These are phyloP conservation scores for Fusarium cyanostomum DNA, from an alignment of 2,329 filamentous ascomycete species.

Conservation along the genomic window DNA sequence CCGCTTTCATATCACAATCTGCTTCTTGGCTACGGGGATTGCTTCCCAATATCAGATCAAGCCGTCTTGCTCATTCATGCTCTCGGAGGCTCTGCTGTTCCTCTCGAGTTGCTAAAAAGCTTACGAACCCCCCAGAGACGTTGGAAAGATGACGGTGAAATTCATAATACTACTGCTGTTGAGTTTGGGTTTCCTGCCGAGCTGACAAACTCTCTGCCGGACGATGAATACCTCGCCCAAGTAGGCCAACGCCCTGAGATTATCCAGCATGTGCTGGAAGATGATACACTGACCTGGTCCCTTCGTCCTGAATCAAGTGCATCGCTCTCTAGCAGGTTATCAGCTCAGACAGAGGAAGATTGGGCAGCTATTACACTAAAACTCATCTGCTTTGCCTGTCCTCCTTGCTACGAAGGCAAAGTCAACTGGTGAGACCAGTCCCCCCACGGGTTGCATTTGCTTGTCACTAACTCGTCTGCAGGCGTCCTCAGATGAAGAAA, in stretches of 20 bases:
- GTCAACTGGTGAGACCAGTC: slow-evolving; percentile 38
- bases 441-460: accelerated
- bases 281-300: slow-evolving; percentile 32
- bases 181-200: slow-evolving; percentile 39
- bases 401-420: slow-evolving; percentile 48
- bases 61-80: slow-evolving; percentile 39
- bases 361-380: slow-evolving; percentile 34
- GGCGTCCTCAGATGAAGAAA: slow-evolving; percentile 39
- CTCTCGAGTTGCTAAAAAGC: slow-evolving; percentile 36
- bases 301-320: slow-evolving; percentile 16
- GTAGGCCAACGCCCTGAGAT: slow-evolving; percentile 23
- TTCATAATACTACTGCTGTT: slow-evolving; percentile 31
- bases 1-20: slow-evolving; percentile 39
- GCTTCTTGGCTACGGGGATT: slow-evolving; percentile 37
- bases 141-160: slow-evolving; percentile 43
- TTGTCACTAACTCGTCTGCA: slow-evolving; percentile 11
- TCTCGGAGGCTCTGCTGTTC: slow-evolving; percentile 38
- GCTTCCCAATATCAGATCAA: slow-evolving; percentile 38
- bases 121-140: slow-evolving; percentile 32
- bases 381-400: slow-evolving; percentile 44
- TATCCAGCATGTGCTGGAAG: slow-evolving; percentile 22
- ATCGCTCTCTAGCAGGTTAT: background rate
- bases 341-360: slow-evolving; percentile 28
- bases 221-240: slow-evolving; percentile 16
- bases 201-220: slow-evolving; percentile 28